Evolutionary conservation across 768 basidiomycete genomes (phyloP).

Genomic region (Russula sp.): DNA sequence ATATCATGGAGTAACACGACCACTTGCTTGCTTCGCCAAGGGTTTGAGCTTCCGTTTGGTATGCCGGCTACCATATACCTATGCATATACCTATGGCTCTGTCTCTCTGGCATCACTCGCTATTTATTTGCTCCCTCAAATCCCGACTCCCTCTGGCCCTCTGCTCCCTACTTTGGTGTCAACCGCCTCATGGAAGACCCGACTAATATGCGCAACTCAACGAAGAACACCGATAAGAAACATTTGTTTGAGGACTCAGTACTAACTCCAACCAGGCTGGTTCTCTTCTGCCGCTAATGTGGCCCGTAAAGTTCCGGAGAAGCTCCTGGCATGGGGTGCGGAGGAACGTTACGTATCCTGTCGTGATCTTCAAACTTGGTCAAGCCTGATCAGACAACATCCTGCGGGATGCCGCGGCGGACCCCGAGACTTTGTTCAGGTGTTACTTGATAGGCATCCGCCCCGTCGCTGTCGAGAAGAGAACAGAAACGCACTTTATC

Average conservation of each 20-base stretch:
- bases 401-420: too few species aligned
- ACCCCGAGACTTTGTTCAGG: neutral
- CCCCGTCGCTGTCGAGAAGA: conserved; percentile 37
- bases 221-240: neutral
- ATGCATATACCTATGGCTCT: too few species aligned
- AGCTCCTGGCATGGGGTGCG: neutral
- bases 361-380: neutral
- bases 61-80: neutral
- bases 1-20: neutral
- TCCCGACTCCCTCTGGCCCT: neutral
- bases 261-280: neutral
- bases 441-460: conserved; percentile 35
- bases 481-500: conserved; percentile 40
- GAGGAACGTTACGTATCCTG: neutral
- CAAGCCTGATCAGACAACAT: too few species aligned
- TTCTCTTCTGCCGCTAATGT: neutral
- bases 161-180: neutral
- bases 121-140: neutral
- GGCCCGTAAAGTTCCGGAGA: neutral
- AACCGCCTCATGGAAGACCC: too few species aligned
- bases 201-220: too few species aligned
- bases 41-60: neutral
- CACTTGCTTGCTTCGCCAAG: neutral
- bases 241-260: neutral
- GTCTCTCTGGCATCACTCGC: neutral